phyloP scores from a whole-genome alignment of 2,329 filamentous ascomycete genomes.

The Eurotiales sp. region DNA sequence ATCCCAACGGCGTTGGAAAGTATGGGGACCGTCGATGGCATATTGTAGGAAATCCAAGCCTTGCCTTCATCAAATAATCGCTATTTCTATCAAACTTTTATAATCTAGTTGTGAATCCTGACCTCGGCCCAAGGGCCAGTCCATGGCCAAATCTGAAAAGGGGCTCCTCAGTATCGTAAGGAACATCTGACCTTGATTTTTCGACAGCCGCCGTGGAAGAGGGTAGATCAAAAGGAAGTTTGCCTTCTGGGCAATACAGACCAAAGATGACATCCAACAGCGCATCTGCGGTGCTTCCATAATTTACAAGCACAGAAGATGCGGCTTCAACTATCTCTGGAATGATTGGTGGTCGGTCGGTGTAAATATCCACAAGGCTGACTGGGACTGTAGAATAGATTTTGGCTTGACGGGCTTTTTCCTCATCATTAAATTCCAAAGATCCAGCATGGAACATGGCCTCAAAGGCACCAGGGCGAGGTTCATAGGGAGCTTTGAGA shows the following conservation, averaged over 20 bases:
- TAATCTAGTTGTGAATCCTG: no score
- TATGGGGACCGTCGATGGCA: no score
- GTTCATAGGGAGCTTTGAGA: not conserved
- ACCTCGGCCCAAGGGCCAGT: no score
- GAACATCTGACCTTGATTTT: slow-evolving; percentile 7
- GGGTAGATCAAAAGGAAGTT: slow-evolving; percentile 48
- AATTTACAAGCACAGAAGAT: not conserved
- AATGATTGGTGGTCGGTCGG: slow-evolving; percentile 28
- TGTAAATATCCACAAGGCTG: not conserved
- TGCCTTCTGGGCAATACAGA: slow-evolving; percentile 35
- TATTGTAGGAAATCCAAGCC: no score
- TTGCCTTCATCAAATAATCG: no score
- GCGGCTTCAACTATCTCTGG: slow-evolving; percentile 38
- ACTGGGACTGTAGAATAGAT: not conserved
- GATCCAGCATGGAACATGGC: not conserved
- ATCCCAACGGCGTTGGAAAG: slow-evolving; percentile 10
- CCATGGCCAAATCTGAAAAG: not conserved
- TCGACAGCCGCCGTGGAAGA: slow-evolving; percentile 43
- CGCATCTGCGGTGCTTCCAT: slow-evolving; percentile 22
- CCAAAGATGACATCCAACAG: slow-evolving; percentile 44
- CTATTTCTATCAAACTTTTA: no score
- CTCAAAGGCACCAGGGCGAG: not conserved
- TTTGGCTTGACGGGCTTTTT: not conserved
- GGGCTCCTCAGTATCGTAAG: not conserved
- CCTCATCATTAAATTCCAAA: not conserved